Percentiles rank a stretch among this genome's conserved stretches.
phyloP scores from a whole-genome alignment of 1,284 basidiomycete species.

The Vanrija humicola region DNA sequence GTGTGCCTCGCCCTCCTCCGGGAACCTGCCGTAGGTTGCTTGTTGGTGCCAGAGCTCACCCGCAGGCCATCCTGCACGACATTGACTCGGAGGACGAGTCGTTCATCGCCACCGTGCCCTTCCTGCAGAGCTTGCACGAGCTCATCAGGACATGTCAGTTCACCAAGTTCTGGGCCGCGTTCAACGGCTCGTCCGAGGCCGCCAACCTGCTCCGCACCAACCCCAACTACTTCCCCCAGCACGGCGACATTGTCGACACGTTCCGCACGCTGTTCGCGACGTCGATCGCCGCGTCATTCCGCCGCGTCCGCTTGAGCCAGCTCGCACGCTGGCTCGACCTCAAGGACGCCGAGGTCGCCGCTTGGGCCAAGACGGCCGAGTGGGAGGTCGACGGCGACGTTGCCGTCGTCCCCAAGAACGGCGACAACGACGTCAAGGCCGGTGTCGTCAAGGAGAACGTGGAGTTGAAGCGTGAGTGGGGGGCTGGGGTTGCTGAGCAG shows the following conservation, averaged over 20 bases:
- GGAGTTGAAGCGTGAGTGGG: slow-evolving; percentile 73
- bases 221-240: slow-evolving; percentile 38
- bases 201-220: slow-evolving; percentile 34
- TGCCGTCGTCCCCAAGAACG: slow-evolving; percentile 73
- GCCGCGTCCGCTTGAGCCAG: slow-evolving; percentile 26
- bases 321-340: slow-evolving; percentile 45
- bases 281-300: slow-evolving; percentile 42
- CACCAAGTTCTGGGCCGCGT: slow-evolving; percentile 79
- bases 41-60: slow-evolving; percentile 3
- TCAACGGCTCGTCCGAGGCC: slow-evolving; percentile 56
- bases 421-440: slow-evolving; percentile 92
- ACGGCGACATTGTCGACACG: slow-evolving; percentile 32
- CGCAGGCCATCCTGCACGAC: slow-evolving; percentile 47
- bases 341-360: slow-evolving; percentile 58
- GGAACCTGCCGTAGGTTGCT: slow-evolving; percentile 35
- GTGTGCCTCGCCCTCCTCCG: slow-evolving; percentile 75
- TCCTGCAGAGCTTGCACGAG: slow-evolving; percentile 67
- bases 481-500: not conserved
- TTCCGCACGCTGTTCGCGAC: slow-evolving; percentile 39
- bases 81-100: slow-evolving; percentile 67
- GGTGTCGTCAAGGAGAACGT: slow-evolving; percentile 90
- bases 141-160: slow-evolving; percentile 84
- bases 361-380: slow-evolving; percentile 62
- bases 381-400: slow-evolving; percentile 70
- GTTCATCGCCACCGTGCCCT: slow-evolving; percentile 67